Evolutionary conservation across 164 flowering plant species (phyloP).

Genomic region (Vitis rupestris): DNA sequence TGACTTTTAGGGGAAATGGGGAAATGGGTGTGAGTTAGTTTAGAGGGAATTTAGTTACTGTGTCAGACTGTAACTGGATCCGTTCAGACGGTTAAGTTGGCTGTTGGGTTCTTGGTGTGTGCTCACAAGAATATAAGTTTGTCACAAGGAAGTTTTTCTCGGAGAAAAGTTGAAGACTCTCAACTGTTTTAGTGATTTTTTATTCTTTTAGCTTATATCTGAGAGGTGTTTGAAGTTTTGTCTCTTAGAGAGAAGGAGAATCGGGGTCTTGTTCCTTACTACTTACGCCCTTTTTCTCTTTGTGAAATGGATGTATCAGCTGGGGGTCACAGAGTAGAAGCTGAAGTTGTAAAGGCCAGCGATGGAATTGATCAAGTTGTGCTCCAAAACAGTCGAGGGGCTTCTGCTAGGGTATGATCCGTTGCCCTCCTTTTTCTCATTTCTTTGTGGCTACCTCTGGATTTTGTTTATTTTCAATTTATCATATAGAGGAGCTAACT

Average conservation of each 20-base stretch:
- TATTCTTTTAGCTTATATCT: neutral
- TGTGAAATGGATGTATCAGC: constrained; percentile 23
- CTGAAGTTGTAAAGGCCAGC: constrained; percentile 22
- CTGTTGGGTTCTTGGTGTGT: constrained; percentile 19
- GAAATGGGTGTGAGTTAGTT: no score
- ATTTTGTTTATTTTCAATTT: neutral
- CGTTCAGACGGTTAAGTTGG: constrained; percentile 2
- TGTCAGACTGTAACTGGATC: neutral
- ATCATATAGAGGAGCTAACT: no score
- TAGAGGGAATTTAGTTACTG: neutral
- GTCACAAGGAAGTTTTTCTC: constrained; percentile 22
- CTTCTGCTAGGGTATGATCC: constrained; percentile 25
- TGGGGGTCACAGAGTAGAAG: constrained; percentile 19
- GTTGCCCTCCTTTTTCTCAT: neutral
- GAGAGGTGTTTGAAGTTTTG: constrained; percentile 1
- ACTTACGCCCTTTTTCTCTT: neutral
- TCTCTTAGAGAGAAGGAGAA: constrained; percentile 4
- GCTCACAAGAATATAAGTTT: constrained; percentile 21
- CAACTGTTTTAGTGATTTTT: constrained; percentile 2
- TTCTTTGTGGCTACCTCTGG: neutral
- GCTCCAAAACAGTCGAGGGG: constrained; percentile 28
- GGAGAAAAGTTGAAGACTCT: neutral
- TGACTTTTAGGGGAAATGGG: no score
- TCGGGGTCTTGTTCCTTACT: neutral
- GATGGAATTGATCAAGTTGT: constrained; percentile 34